Evolutionary conservation across 495 filamentous ascomycete genomes (phyloP).

Genomic region (Cudoniella acicularis): DNA sequence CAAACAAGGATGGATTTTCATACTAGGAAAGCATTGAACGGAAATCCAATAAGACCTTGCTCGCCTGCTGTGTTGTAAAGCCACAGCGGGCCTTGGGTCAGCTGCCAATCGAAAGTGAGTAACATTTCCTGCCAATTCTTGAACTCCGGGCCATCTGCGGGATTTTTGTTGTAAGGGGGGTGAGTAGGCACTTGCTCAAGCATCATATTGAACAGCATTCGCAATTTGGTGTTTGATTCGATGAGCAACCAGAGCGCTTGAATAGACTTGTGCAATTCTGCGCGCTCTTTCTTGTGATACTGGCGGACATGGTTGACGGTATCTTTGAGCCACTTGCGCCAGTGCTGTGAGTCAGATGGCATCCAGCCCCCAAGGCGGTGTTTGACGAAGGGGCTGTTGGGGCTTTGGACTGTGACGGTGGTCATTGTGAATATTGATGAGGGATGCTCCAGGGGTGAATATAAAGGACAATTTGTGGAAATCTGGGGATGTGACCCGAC

Average conservation of each 20-base stretch:
- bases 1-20: too few species aligned
- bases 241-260: conserved; percentile 46
- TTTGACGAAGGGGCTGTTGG: neutral
- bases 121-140: conserved; percentile 57
- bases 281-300: neutral
- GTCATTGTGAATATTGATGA: neutral
- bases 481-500: neutral
- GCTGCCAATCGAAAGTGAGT: conserved; percentile 33
- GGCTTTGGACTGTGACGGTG: conserved; percentile 5
- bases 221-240: conserved; percentile 40
- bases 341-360: neutral
- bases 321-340: neutral
- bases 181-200: conserved; percentile 59
- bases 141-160: conserved; percentile 42
- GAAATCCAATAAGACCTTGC: conserved; percentile 53
- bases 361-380: neutral
- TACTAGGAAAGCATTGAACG: conserved; percentile 51
- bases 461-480: neutral
- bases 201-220: conserved; percentile 57
- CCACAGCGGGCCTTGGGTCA: conserved; percentile 40
- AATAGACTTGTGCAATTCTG: conserved; percentile 18
- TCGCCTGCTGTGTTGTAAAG: conserved; percentile 57
- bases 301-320: neutral
- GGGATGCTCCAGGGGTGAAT: neutral
- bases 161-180: conserved; percentile 55